Evolutionary conservation across 495 filamentous ascomycete species (phyloP).

Genomic region (Penicillium herquei): DNA sequence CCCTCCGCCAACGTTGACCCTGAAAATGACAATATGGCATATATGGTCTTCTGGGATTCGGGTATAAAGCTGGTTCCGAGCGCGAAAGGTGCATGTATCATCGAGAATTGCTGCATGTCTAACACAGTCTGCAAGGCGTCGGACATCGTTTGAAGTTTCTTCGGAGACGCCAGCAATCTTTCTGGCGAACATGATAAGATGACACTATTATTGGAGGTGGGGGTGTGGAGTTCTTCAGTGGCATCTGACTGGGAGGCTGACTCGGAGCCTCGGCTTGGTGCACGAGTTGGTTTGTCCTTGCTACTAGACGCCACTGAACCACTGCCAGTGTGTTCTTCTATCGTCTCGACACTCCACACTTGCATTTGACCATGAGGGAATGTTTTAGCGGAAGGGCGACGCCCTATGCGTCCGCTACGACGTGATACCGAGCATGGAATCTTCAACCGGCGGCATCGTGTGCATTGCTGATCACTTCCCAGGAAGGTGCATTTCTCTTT

Average conservation of each 20-base stretch:
- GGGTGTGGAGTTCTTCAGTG: not conserved
- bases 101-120: slow-evolving; percentile 23
- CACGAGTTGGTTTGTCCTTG: slow-evolving; percentile 2
- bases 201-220: slow-evolving; percentile 5
- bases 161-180: slow-evolving; percentile 15
- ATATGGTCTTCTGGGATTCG: slow-evolving; percentile 18
- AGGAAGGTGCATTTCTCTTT: slow-evolving; percentile 26
- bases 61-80: slow-evolving; percentile 21
- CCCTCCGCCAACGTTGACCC: slow-evolving; percentile 24
- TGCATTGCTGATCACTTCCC: slow-evolving; percentile 19
- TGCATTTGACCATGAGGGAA: slow-evolving; percentile 21
- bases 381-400: slow-evolving; percentile 15
- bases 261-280: slow-evolving; percentile 7
- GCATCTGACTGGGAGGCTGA: slow-evolving; percentile 6
- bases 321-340: too few relatives aligned
- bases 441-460: slow-evolving; percentile 27
- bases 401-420: slow-evolving; percentile 22
- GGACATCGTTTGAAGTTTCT: slow-evolving; percentile 17
- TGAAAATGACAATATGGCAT: slow-evolving; percentile 18
- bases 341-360: slow-evolving; percentile 18
- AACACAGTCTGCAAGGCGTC: slow-evolving; percentile 27
- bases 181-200: slow-evolving; percentile 16
- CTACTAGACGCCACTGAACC: slow-evolving; percentile 5
- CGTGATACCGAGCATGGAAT: slow-evolving; percentile 20
- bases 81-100: slow-evolving; percentile 27